These are phyloP conservation scores for Stramenopiles sp. DNA, from an alignment of 352 stramenopile genomes.

Conservation along the genomic window DNA sequence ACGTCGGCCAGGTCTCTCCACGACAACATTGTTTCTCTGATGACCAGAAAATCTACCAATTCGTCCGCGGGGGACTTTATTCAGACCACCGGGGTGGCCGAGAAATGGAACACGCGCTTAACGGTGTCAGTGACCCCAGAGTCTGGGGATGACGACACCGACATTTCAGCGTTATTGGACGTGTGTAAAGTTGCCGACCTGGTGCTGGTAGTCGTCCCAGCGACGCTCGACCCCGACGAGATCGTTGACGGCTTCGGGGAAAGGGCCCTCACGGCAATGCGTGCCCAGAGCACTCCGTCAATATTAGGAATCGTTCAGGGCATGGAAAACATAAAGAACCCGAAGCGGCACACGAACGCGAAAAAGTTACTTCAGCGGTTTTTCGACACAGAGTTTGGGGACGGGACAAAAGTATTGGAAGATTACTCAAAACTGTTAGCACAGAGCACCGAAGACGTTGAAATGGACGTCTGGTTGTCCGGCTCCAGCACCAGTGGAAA, in stretches of 20 bases:
- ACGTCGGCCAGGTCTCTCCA: no score
- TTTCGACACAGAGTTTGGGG: conserved; percentile 63
- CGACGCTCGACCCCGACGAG: conserved; percentile 48
- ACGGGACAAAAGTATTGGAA: conserved; percentile 47
- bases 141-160: conserved; percentile 20
- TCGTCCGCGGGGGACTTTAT: no score
- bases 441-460: no score
- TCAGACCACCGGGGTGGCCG: no score
- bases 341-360: conserved; percentile 46
- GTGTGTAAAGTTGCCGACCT: conserved; percentile 46
- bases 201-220: conserved; percentile 46
- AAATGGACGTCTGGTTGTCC: no score
- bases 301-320: conserved; percentile 57
- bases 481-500: no score
- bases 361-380: conserved; percentile 61
- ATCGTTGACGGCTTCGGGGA: conserved; percentile 59
- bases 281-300: conserved; percentile 66
- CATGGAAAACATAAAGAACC: conserved; percentile 35
- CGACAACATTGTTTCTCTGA: no score
- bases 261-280: conserved; percentile 65
- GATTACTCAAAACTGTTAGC: no score
- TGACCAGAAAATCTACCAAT: no score
- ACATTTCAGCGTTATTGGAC: conserved; percentile 39
- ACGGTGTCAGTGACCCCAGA: background rate
- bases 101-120: conserved; percentile 13